phyloP scores from a whole-genome alignment of 225 moss, liverwort and hornwort species.

The Pseudoscleropodium purum region DNA sequence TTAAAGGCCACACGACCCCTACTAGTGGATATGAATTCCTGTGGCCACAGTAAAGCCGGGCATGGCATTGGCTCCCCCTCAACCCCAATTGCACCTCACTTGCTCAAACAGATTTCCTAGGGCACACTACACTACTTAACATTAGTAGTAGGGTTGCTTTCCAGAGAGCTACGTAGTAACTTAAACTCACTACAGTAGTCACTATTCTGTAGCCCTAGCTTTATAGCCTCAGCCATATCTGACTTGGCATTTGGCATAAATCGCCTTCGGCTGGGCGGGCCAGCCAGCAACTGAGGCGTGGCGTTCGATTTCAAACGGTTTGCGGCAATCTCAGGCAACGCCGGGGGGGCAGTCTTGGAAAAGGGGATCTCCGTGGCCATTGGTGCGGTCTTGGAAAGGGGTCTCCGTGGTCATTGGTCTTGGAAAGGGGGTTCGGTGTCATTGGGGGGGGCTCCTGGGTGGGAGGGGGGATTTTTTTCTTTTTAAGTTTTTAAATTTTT shows the following conservation, averaged over 20 bases:
- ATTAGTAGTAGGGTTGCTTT: background rate
- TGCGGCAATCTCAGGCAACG: background rate
- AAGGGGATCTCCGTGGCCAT: background rate
- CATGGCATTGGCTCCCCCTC: background rate
- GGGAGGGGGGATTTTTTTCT: too few species aligned
- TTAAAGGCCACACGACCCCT: background rate
- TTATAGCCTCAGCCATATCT: background rate
- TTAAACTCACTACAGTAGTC: background rate
- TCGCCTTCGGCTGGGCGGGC: too few species aligned
- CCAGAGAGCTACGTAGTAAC: background rate
- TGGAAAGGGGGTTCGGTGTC: too few species aligned
- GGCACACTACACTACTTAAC: too few species aligned
- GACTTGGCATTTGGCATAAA: constrained; percentile 7
- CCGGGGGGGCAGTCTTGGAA: background rate
- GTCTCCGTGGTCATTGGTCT: too few species aligned
- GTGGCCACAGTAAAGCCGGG: constrained; percentile 10
- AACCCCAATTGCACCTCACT: constrained; percentile 7
- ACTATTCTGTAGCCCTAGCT: background rate
- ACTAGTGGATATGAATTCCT: constrained; percentile 17
- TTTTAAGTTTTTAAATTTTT: too few species aligned
- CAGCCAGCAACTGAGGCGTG: background rate
- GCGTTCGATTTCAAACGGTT: background rate
- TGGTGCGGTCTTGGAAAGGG: too few species aligned
- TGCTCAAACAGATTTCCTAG: constrained; percentile 15
- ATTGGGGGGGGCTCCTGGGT: background rate